Conservation (phyloP, 2,329 filamentous ascomycete genomes). For the Clarireedia monteithiana region DNA sequence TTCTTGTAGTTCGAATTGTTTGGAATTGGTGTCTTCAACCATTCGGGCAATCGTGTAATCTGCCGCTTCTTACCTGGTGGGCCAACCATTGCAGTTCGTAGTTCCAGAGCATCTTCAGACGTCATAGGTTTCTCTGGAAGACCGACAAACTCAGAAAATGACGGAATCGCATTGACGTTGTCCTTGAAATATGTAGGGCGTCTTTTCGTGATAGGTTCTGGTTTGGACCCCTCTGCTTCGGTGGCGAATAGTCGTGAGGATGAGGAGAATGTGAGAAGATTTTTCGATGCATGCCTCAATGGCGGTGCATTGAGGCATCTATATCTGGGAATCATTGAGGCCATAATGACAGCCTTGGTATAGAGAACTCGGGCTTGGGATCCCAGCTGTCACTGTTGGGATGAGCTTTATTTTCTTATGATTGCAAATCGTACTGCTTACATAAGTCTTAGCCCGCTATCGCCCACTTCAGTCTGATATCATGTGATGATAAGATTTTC, state of each 20-base stretch:
- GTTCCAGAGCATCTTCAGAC: slow-evolving; percentile 47
- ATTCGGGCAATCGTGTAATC: slow-evolving; percentile 73
- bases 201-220: slow-evolving; percentile 19
- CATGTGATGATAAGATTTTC: too few species aligned
- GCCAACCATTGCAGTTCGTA: slow-evolving; percentile 56
- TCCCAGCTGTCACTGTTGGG: not conserved
- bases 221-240: slow-evolving; percentile 22
- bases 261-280: slow-evolving; percentile 13
- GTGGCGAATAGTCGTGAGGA: slow-evolving; percentile 24
- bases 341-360: slow-evolving; percentile 13
- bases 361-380: not conserved
- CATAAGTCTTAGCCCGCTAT: not conserved
- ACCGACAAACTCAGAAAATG: slow-evolving; percentile 51
- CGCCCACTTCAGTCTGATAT: too few species aligned
- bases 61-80: slow-evolving; percentile 54
- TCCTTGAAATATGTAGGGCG: slow-evolving; percentile 32
- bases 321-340: slow-evolving; percentile 22
- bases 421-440: not conserved
- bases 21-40: slow-evolving; percentile 95
- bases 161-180: slow-evolving; percentile 36
- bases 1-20: slow-evolving; percentile 80
- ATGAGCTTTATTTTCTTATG: slow-evolving; percentile 9
- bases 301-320: slow-evolving; percentile 25
- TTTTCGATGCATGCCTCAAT: slow-evolving; percentile 18
- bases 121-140: slow-evolving; percentile 37